Base-by-base conservation (phyloP, 192 early-diverging fungal species). In the Rhizophagus clarus region DNA sequence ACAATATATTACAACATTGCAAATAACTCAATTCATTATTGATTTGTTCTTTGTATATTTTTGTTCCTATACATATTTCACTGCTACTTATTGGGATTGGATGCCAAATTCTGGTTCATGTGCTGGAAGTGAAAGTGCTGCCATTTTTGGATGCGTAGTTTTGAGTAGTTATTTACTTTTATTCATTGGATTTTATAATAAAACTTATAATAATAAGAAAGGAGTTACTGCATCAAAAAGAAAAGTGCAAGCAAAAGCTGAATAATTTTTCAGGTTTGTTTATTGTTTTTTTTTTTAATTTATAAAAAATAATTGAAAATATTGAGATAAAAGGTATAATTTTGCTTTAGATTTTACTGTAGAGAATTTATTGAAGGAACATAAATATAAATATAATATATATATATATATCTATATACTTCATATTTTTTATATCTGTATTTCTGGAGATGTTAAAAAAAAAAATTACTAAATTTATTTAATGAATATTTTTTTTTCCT, bases 11-110 rank as follows among this genome's bases (percentile, higher is more conserved):
- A 97, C 96, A 49, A 94, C 95, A 24, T 82, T 95, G 77, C 96
- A 97, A 86, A 97, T 97, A 74, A 82, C 87, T 71, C 96, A 97
- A 87, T 97, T 97, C 79, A 88, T 96, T 70, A 93, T 96, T 72
- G 96, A 96, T 81, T 86, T 97, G 26, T 86, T 89, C 77, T 88
- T 96, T 81, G 91, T 96, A 82, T 96, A 97, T 87, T 92, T 91
- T 83, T 93, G 92, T 88, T 89, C 95, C 56, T 97, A 96, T 88
- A 94, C 90, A 79, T 91, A 94, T 88, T 92, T 95, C 82, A 85
- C 90, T 76, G 87, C 81, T 71, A 88, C 88, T 77, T 93, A 93
- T 88, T 88, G 82, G 79, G 87, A 89, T 66, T 82, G 73, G 37
- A 81, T 91, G 29, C 91, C 93, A 26, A 88, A 90, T 81, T 76